phyloP scores from a whole-genome alignment of 495 filamentous ascomycete species.

The Podospora sp. region DNA sequence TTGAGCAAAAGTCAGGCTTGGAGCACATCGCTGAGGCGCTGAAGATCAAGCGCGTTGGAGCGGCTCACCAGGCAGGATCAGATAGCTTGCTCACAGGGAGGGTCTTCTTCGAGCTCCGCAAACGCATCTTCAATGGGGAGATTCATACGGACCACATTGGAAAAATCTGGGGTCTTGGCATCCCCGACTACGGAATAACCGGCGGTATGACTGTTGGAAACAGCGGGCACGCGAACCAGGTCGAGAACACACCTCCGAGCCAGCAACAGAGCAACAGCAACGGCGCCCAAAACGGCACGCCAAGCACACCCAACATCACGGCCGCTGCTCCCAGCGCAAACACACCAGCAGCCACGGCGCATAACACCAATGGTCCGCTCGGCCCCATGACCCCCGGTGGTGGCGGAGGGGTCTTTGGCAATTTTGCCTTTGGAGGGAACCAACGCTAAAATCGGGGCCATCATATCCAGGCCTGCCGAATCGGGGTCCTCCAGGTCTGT shows the following conservation, averaged over 20 bases:
- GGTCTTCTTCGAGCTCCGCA: conserved; percentile 86
- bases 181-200: conserved; percentile 57
- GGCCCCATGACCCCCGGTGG: conserved; percentile 71
- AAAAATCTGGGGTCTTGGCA: conserved; percentile 82
- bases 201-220: conserved; percentile 39
- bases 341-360: conserved; percentile 62
- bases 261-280: conserved; percentile 37
- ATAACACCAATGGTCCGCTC: conserved; percentile 56
- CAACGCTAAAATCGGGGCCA: conserved; percentile 13
- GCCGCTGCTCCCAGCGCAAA: conserved; percentile 52
- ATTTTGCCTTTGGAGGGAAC: conserved; percentile 52
- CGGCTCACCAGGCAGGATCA: conserved; percentile 85
- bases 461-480: background rate
- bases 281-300: conserved; percentile 59
- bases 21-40: conserved; percentile 93
- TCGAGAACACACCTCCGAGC: conserved; percentile 43
- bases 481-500: no score
- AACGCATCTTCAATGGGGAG: conserved; percentile 79
- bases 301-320: conserved; percentile 70
- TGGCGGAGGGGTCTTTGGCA: conserved; percentile 64
- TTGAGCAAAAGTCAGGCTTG: conserved; percentile 83
- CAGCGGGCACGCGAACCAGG: conserved; percentile 28
- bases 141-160: conserved; percentile 76
- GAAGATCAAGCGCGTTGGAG: conserved; percentile 81
- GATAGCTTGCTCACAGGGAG: conserved; percentile 91